phyloP scores from a whole-genome alignment of 768 basidiomycete species.

The Pluteus cervinus region DNA sequence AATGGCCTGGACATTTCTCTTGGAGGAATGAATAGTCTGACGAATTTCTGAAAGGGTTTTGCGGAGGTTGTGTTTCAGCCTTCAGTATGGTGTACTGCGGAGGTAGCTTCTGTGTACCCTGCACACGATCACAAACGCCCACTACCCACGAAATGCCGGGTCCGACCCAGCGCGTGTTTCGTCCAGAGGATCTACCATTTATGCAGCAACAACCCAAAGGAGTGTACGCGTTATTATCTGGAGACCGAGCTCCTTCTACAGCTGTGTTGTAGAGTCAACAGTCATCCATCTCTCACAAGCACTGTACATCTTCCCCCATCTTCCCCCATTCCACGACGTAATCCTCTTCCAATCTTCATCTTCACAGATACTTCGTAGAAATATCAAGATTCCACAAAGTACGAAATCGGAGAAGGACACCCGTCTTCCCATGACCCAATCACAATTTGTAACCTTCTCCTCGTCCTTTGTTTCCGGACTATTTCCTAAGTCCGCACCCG shows the following conservation, averaged over 20 bases:
- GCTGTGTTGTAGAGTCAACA: conserved; percentile 9
- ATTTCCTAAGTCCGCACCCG: background rate
- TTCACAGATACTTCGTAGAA: conserved; percentile 17
- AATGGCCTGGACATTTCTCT: no score
- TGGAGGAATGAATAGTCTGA: no score
- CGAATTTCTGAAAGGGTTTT: no score
- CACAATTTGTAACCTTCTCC: background rate
- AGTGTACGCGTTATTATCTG: no score
- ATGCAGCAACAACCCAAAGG: no score
- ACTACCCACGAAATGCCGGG: no score
- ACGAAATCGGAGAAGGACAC: conserved; percentile 21
- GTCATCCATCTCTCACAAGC: conserved; percentile 14
- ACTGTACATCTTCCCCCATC: conserved; percentile 18
- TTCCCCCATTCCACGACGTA: conserved; percentile 18
- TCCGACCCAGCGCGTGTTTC: no score
- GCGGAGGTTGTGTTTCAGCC: no score
- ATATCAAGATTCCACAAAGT: conserved; percentile 17
- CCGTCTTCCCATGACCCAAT: conserved; percentile 14
- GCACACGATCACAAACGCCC: no score
- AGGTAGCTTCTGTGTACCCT: no score
- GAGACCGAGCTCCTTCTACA: background rate
- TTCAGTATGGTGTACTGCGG: no score
- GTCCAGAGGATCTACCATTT: no score
- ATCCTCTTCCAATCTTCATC: conserved; percentile 19
- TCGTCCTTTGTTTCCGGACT: background rate